phyloP scores from a whole-genome alignment of 495 filamentous ascomycete species.

The Hypoxylon lienhwacheense region DNA sequence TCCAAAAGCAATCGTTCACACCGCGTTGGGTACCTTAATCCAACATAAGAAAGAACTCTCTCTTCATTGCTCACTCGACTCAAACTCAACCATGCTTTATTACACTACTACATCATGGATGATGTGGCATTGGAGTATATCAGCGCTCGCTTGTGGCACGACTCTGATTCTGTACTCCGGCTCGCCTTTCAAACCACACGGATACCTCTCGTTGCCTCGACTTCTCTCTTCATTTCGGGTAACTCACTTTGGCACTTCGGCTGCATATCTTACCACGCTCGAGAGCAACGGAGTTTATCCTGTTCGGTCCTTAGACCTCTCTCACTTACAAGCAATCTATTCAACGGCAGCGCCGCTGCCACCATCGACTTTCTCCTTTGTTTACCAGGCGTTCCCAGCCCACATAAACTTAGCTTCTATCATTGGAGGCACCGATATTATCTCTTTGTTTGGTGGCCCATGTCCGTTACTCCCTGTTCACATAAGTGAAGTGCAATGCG shows the following conservation, averaged over 20 bases:
- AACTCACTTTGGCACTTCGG: constrained; percentile 90
- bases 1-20: constrained; percentile 91
- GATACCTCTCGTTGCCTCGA: constrained; percentile 46
- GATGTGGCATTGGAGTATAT: constrained; percentile 98
- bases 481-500: constrained; percentile 85
- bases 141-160: constrained; percentile 74
- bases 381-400: constrained; percentile 77
- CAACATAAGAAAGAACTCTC: constrained; percentile 95
- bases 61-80: constrained; percentile 73
- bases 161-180: constrained; percentile 88
- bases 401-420: constrained; percentile 80
- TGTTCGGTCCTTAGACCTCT: constrained; percentile 52
- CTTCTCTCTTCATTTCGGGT: constrained; percentile 57
- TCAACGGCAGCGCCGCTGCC: constrained; percentile 90
- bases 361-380: constrained; percentile 88
- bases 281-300: constrained; percentile 78
- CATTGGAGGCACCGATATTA: constrained; percentile 89
- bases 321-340: constrained; percentile 76
- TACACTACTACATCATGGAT: constrained; percentile 93
- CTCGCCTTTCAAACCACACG: constrained; percentile 71
- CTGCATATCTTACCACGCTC: constrained; percentile 87
- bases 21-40: constrained; percentile 80
- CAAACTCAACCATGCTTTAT: constrained; percentile 64
- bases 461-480: constrained; percentile 85
- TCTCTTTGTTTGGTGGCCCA: constrained; percentile 87